Conservation (phyloP, 2,329 filamentous ascomycete genomes). For the Whalleya microplaca region DNA sequence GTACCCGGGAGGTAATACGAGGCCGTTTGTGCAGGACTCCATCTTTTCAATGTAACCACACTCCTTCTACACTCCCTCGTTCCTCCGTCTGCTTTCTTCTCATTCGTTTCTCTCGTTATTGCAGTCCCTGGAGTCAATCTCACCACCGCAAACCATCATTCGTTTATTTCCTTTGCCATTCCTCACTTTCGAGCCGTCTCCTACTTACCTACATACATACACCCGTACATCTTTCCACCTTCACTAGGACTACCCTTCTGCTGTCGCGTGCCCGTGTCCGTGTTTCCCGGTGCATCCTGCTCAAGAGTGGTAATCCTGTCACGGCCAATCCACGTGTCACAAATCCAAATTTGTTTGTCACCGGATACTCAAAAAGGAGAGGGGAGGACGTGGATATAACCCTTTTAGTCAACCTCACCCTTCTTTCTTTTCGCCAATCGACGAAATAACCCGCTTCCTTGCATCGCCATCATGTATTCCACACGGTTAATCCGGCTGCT, state of each 20-base stretch:
- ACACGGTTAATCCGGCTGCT: slow-evolving; percentile 51
- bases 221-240: not conserved
- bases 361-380: slow-evolving; percentile 13
- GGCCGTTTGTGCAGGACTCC: not conserved
- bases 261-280: not conserved
- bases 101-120: not conserved
- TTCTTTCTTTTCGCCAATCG: slow-evolving; percentile 4
- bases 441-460: not conserved
- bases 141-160: not conserved
- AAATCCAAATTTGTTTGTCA: slow-evolving; percentile 9
- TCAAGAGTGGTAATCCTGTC: slow-evolving; percentile 19
- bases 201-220: not conserved
- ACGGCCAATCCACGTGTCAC: slow-evolving; percentile 19
- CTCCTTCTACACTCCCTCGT: not conserved
- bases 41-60: not conserved
- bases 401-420: slow-evolving; percentile 7
- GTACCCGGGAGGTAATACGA: too few relatives aligned
- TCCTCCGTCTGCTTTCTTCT: not conserved
- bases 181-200: not conserved
- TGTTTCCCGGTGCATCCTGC: not conserved
- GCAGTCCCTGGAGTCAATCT: not conserved
- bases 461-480: slow-evolving; percentile 49
- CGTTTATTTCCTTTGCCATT: not conserved
- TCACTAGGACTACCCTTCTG: not conserved
- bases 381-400: slow-evolving; percentile 12